A percentile compares a stretch with the other conserved stretches of the same genome.
These are phyloP conservation scores for Fusarium pininemorale DNA, from an alignment of 2,329 filamentous ascomycete species.

Conservation along the genomic window DNA sequence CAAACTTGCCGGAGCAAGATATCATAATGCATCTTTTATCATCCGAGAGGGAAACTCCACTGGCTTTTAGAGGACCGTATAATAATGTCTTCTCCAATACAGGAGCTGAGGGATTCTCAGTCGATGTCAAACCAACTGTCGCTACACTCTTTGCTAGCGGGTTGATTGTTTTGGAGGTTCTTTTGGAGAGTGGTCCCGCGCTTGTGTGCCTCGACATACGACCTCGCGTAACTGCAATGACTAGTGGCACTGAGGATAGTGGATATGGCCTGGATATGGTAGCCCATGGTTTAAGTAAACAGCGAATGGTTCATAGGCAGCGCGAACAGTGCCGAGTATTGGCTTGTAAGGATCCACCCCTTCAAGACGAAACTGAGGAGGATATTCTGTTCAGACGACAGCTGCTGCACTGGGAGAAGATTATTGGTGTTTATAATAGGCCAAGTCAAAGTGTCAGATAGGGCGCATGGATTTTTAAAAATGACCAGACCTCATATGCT, in stretches of 20 bases:
- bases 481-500: no score
- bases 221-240: background rate
- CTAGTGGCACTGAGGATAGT: no score
- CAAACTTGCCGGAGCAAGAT: background rate
- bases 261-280: no score
- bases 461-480: rapidly evolving
- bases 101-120: background rate
- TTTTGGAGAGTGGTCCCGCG: background rate
- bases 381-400: background rate
- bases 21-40: background rate
- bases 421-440: background rate
- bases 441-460: background rate
- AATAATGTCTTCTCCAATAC: background rate
- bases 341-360: background rate
- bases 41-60: background rate
- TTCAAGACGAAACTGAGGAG: background rate
- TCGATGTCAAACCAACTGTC: background rate
- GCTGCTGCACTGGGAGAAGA: background rate
- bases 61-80: background rate
- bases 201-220: background rate
- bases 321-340: background rate
- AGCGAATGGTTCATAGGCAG: background rate
- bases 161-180: background rate
- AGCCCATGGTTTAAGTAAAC: background rate
- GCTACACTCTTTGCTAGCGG: background rate